phyloP scores from a whole-genome alignment of 2,329 filamentous ascomycete species.

The Epichloe scottii region DNA sequence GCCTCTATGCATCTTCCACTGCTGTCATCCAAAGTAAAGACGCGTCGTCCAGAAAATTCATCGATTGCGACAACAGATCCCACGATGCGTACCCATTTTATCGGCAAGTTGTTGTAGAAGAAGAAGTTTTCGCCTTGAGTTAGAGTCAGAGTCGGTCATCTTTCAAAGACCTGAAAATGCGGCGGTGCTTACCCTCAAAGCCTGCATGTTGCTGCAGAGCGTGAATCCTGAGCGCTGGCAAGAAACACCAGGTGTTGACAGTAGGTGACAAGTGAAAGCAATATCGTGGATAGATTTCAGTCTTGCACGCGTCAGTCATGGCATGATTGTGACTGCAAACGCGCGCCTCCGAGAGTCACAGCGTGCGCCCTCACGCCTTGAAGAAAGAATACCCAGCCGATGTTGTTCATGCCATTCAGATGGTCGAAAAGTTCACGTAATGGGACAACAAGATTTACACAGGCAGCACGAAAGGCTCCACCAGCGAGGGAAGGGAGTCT shows the following conservation, averaged over 20 bases:
- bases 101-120: conserved; percentile 62
- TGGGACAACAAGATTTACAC: not conserved
- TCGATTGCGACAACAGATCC: conserved; percentile 56
- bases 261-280: conserved; percentile 53
- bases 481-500: too few species aligned
- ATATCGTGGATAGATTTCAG: conserved; percentile 44
- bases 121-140: conserved; percentile 38
- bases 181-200: conserved; percentile 36
- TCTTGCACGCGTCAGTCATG: conserved; percentile 32
- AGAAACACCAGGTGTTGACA: conserved; percentile 44
- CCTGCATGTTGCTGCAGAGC: conserved; percentile 33
- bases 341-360: not conserved
- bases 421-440: not conserved
- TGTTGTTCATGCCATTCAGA: not conserved
- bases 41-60: conserved; percentile 31
- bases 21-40: conserved; percentile 53
- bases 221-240: conserved; percentile 39
- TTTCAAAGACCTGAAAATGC: not conserved
- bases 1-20: conserved; percentile 46
- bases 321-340: conserved; percentile 23
- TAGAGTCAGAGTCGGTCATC: not conserved
- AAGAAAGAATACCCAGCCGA: not conserved
- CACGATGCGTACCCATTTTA: conserved; percentile 61
- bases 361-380: not conserved
- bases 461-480: too few species aligned